phyloP scores from a whole-genome alignment of 2,329 filamentous ascomycete genomes.

The Xylaria sp. region DNA sequence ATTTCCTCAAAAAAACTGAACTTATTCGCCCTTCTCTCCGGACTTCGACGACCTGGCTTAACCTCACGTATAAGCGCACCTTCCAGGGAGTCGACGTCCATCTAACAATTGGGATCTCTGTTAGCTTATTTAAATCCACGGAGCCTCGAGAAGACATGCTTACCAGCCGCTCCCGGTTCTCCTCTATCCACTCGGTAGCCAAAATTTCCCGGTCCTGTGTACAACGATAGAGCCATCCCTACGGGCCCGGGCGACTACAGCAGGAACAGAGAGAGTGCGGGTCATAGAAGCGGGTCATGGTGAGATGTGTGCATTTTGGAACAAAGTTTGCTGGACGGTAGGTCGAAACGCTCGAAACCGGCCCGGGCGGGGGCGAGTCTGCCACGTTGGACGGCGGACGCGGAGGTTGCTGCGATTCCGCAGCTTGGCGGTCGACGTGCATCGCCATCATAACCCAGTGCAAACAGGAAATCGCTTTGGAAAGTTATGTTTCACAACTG shows the following conservation, averaged over 20 bases:
- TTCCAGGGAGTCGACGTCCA: conserved; percentile 48
- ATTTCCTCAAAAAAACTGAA: conserved; percentile 60
- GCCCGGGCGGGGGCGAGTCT: not conserved
- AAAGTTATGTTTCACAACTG: conserved; percentile 11
- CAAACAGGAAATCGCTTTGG: not conserved
- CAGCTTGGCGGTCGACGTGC: conserved; percentile 28
- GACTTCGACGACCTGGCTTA: conserved; percentile 52
- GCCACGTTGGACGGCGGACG: conserved; percentile 2
- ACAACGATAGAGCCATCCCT: conserved; percentile 81
- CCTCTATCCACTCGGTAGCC: conserved; percentile 52
- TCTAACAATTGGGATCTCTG: conserved; percentile 13
- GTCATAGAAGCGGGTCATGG: conserved; percentile 73
- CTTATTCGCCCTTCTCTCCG: conserved; percentile 55
- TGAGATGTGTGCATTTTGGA: conserved; percentile 70
- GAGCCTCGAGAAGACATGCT: not conserved
- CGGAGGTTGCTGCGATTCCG: conserved; percentile 22
- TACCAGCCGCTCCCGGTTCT: conserved; percentile 43
- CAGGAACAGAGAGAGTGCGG: conserved; percentile 62
- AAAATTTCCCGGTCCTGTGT: conserved; percentile 51
- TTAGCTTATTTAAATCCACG: conserved; percentile 6
- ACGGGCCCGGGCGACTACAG: conserved; percentile 65
- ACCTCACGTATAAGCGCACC: conserved; percentile 52
- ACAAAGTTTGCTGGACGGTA: conserved; percentile 34
- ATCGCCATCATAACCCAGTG: not conserved
- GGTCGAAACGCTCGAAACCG: conserved; percentile 26